These are phyloP conservation scores for Adansonia grandidieri DNA, from an alignment of 441 rosid species.

Conservation along the genomic window DNA sequence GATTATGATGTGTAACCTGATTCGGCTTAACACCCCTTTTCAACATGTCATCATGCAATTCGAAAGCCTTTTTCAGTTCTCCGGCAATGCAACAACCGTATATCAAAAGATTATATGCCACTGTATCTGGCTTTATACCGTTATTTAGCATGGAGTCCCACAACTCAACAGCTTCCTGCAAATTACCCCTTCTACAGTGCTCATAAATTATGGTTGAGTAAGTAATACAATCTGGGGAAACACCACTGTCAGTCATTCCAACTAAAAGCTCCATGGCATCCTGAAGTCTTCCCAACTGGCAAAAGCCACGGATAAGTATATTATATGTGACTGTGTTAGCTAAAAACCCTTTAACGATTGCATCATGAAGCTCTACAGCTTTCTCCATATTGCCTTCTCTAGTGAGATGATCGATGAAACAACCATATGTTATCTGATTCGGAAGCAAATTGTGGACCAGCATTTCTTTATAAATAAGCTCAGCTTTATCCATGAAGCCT, in stretches of 20 bases:
- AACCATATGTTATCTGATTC: slow-evolving; percentile 77
- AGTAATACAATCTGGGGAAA: slow-evolving; percentile 79
- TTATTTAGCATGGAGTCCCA: slow-evolving; percentile 72
- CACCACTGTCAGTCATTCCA: slow-evolving; percentile 58
- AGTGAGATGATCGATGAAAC: slow-evolving; percentile 74
- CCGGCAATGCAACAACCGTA: slow-evolving; percentile 63
- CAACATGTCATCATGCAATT: slow-evolving; percentile 73
- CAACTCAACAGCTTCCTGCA: slow-evolving; percentile 59
- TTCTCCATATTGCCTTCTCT: slow-evolving; percentile 64
- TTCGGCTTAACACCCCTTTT: slow-evolving; percentile 58
- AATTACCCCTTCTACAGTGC: slow-evolving; percentile 55
- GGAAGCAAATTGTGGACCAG: slow-evolving; percentile 48
- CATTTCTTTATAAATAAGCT: slow-evolving; percentile 66
- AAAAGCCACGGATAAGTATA: slow-evolving; percentile 75
- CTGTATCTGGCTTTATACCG: slow-evolving; percentile 69
- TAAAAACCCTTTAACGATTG: slow-evolving; percentile 61
- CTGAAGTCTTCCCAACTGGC: slow-evolving; percentile 67
- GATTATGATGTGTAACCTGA: slow-evolving; percentile 29
- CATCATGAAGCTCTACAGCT: slow-evolving; percentile 71
- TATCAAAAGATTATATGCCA: slow-evolving; percentile 72
- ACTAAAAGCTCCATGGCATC: slow-evolving; percentile 63
- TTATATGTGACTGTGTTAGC: slow-evolving; percentile 76
- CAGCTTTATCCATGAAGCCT: slow-evolving; percentile 71
- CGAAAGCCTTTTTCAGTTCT: slow-evolving; percentile 59
- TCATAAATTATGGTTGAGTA: slow-evolving; percentile 80